Percentiles rank a stretch among this genome's conserved stretches.
phyloP scores from a whole-genome alignment of 805 yeast genomes.

The Yarrowia keelungensis region DNA sequence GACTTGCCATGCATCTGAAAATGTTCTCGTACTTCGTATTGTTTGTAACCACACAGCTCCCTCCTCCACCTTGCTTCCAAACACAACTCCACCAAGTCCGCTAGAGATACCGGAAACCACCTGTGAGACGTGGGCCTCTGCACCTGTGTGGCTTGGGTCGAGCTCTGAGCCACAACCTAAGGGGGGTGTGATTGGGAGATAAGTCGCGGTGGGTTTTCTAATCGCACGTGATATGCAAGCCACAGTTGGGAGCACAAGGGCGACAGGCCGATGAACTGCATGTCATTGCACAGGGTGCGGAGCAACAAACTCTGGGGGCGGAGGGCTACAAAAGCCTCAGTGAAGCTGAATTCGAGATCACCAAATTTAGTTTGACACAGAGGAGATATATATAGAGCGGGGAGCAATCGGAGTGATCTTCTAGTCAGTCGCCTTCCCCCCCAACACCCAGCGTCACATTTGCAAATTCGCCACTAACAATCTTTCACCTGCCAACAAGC shows the following conservation, averaged over 20 bases:
- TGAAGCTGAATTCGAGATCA: no score
- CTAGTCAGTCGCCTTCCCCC: no score
- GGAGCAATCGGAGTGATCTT: no score
- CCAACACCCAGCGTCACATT: no score
- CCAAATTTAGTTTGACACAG: no score
- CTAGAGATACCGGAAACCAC: neutral
- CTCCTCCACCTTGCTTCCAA: slow-evolving; percentile 28
- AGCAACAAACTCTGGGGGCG: slow-evolving; percentile 24
- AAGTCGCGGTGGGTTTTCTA: neutral
- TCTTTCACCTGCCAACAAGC: slow-evolving; percentile 32
- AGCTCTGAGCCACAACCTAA: slow-evolving; percentile 20
- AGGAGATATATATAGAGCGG: no score
- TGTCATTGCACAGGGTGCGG: slow-evolving; percentile 13
- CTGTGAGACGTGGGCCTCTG: neutral
- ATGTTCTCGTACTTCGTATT: no score
- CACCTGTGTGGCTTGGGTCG: slow-evolving; percentile 35
- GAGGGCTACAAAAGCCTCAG: slow-evolving; percentile 13
- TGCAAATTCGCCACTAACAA: slow-evolving; percentile 16
- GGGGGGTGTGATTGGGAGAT: slow-evolving; percentile 27
- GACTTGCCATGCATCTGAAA: no score
- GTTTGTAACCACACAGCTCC: no score
- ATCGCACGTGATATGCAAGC: slow-evolving; percentile 38
- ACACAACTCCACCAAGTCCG: slow-evolving; percentile 26
- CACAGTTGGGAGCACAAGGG: slow-evolving; percentile 22
- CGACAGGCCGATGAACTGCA: slow-evolving; percentile 24